These are phyloP conservation scores for Medicago lupulina DNA, from an alignment of 306 rosid species.

Conservation along the genomic window DNA sequence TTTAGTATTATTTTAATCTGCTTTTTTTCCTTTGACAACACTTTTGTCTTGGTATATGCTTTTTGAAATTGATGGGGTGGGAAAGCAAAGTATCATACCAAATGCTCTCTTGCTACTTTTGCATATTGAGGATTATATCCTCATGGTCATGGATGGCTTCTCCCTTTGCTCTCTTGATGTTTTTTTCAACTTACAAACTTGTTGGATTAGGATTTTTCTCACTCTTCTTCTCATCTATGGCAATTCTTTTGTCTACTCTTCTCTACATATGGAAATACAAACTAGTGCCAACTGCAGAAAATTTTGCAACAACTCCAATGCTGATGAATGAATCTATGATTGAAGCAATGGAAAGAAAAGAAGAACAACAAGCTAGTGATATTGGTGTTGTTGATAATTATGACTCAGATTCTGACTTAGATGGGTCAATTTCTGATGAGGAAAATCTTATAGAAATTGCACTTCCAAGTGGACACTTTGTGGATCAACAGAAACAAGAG, in stretches of 20 bases:
- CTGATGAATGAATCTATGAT: slow-evolving; percentile 30
- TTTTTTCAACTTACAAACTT: slow-evolving; percentile 51
- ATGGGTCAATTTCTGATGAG: slow-evolving; percentile 92
- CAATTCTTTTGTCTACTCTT: slow-evolving; percentile 53
- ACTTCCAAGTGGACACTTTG: slow-evolving; percentile 70
- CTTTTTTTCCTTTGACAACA: slow-evolving; percentile 14
- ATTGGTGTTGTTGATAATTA: slow-evolving; percentile 12
- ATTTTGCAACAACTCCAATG: slow-evolving; percentile 27
- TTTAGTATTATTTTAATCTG: slow-evolving; percentile 13
- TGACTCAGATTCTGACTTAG: slow-evolving; percentile 54
- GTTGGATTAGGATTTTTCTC: slow-evolving; percentile 55
- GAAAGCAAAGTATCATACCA: slow-evolving; percentile 52
- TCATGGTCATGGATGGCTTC: slow-evolving; percentile 55
- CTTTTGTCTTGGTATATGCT: slow-evolving; percentile 42
- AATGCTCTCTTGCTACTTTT: slow-evolving; percentile 59
- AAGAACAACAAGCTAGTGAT: slow-evolving; percentile 34
- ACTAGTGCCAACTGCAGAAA: slow-evolving; percentile 35
- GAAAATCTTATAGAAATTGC: slow-evolving; percentile 92
- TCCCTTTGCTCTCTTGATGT: slow-evolving; percentile 50
- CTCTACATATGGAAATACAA: slow-evolving; percentile 51
- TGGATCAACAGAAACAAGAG: slow-evolving; percentile 44
- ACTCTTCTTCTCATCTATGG: slow-evolving; percentile 54
- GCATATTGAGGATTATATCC: slow-evolving; percentile 48
- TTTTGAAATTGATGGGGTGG: slow-evolving; percentile 57
- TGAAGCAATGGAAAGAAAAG: slow-evolving; percentile 35